These are phyloP conservation scores for Colletotrichum sp. DNA, from an alignment of 2,329 filamentous ascomycete species.

Conservation along the genomic window DNA sequence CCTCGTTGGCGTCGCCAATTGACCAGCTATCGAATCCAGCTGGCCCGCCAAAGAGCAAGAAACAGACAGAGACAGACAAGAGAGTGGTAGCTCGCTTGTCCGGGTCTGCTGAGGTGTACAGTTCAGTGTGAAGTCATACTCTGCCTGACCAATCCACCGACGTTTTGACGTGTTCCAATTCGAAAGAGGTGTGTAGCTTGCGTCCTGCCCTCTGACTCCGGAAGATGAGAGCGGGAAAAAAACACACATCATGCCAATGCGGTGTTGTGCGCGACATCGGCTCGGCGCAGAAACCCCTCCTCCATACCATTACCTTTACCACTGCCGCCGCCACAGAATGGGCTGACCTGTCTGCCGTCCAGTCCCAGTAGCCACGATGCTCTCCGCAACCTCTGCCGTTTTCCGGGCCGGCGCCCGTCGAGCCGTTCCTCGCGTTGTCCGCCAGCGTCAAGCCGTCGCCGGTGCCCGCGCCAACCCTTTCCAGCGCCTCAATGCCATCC, in stretches of 20 bases:
- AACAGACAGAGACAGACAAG: neutral
- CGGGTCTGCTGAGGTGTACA: neutral
- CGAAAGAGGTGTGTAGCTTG: constrained; percentile 1
- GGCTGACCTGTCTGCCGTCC: neutral
- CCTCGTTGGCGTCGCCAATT: constrained; percentile 4
- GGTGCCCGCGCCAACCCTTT: constrained; percentile 28
- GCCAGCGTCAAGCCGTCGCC: constrained; percentile 22
- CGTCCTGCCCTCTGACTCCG: neutral
- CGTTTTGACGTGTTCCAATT: neutral
- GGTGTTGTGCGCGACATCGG: neutral
- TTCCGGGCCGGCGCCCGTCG: constrained; percentile 50
- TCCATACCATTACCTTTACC: constrained; percentile 11
- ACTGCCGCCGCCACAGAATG: neutral
- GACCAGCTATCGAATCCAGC: neutral
- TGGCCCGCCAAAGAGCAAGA: neutral
- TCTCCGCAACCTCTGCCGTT: constrained; percentile 46
- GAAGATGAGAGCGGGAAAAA: neutral
- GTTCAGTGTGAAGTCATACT: neutral
- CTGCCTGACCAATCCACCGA: neutral
- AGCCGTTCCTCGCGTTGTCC: constrained; percentile 36
- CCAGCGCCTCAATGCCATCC: constrained; percentile 25
- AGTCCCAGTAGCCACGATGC: constrained; percentile 35
- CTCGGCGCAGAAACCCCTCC: neutral
- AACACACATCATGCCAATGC: neutral
- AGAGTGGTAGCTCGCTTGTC: neutral